These are phyloP conservation scores for Globisporangium iwayamae DNA, from an alignment of 352 stramenopile genomes.

Conservation along the genomic window DNA sequence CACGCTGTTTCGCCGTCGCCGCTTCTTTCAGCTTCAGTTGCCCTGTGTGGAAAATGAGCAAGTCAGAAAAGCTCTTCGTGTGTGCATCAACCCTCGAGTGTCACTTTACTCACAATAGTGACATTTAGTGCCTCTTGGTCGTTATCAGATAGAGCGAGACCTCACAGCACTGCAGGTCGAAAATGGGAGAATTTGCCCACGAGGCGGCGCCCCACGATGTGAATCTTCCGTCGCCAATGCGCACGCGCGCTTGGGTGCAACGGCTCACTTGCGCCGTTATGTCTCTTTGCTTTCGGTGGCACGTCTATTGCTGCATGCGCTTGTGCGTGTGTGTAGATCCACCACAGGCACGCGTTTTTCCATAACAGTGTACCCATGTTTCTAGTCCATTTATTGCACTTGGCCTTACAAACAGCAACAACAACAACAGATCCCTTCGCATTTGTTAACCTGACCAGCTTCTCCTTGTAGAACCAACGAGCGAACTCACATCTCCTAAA, in stretches of 20 bases:
- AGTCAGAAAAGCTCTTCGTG: slow-evolving; percentile 5
- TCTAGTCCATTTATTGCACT: neutral
- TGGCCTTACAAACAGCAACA: neutral
- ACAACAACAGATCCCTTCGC: neutral
- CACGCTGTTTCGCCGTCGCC: too few relatives aligned
- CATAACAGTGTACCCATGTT: neutral
- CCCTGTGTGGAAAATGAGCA: neutral
- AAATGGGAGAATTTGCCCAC: neutral
- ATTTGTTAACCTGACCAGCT: too few relatives aligned
- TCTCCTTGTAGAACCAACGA: too few relatives aligned
- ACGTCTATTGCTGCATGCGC: neutral
- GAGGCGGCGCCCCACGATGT: neutral
- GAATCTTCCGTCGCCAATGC: neutral
- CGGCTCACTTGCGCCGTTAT: neutral
- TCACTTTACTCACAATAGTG: neutral
- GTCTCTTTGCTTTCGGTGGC: neutral
- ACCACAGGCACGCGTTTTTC: too few relatives aligned
- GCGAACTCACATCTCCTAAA: neutral
- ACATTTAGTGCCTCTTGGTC: neutral
- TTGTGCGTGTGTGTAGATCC: too few relatives aligned
- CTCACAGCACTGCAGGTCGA: neutral
- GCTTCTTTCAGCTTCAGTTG: neutral
- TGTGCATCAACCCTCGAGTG: neutral
- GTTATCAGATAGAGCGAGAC: neutral
- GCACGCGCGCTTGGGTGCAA: neutral